Conservation (phyloP, 495 filamentous ascomycete genomes). For the Aspergillus bridgeri region DNA sequence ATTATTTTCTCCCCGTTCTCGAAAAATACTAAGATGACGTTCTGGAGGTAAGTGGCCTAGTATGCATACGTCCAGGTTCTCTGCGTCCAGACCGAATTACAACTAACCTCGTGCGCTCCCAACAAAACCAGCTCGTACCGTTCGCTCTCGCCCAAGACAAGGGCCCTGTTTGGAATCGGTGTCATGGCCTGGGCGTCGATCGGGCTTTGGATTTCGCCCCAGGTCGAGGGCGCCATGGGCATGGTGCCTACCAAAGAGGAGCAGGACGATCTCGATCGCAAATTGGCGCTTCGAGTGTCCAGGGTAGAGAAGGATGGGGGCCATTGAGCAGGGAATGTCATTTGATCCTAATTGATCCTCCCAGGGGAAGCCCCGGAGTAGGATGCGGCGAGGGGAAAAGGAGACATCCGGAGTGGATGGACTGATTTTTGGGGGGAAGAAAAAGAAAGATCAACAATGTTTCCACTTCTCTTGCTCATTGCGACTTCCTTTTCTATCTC, state of each 20-base stretch:
- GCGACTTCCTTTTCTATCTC: neutral
- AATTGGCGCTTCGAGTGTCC: constrained; percentile 46
- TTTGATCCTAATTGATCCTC: neutral
- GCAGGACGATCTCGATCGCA: constrained; percentile 50
- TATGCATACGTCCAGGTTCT: neutral
- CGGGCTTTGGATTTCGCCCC: constrained; percentile 55
- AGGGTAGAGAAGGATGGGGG: constrained; percentile 29
- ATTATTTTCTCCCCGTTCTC: neutral
- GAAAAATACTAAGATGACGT: constrained; percentile 25
- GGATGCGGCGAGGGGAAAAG: too few relatives aligned
- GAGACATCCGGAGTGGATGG: neutral
- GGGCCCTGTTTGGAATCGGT: constrained; percentile 60
- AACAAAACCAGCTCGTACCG: constrained; percentile 52
- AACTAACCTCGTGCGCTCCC: constrained; percentile 1
- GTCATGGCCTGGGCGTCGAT: constrained; percentile 62
- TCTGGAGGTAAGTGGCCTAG: constrained; percentile 39
- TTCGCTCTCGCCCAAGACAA: constrained; percentile 56
- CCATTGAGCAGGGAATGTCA: constrained; percentile 14
- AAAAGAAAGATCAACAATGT: neutral
- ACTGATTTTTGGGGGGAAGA: neutral
- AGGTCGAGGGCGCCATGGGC: constrained; percentile 59
- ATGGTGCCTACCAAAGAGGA: constrained; percentile 61
- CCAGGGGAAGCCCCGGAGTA: neutral
- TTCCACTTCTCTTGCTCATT: neutral
- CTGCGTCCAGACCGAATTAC: constrained; percentile 5